Percentiles rank a stretch among this genome's conserved stretches.
Conservation (phyloP, 1,284 basidiomycete species). For the Pseudozyma pruni region DNA sequence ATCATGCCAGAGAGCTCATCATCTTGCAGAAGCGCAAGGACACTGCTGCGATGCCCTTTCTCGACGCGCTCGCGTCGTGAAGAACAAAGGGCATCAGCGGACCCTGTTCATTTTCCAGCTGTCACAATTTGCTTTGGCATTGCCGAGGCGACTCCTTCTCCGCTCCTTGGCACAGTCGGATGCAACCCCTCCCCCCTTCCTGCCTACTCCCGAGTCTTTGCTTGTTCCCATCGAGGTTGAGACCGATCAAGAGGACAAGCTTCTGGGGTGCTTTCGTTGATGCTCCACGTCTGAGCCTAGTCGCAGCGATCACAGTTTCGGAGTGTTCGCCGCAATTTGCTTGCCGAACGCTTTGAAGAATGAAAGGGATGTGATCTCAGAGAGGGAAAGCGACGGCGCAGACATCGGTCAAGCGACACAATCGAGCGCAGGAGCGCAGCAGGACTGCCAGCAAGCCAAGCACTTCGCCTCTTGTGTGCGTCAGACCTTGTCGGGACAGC, state of each 20-base stretch:
- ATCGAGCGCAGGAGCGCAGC: neutral
- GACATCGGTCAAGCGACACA: no score
- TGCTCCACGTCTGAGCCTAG: no score
- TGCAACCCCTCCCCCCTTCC: neutral
- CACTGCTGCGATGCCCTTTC: no score
- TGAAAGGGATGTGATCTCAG: no score
- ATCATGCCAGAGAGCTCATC: no score
- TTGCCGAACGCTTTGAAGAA: no score
- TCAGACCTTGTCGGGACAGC: neutral
- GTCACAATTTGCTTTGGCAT: constrained; percentile 4
- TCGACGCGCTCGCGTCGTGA: constrained; percentile 1
- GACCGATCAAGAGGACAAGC: no score
- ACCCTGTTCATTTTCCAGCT: constrained; percentile 9
- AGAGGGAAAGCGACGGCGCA: no score
- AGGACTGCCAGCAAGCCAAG: neutral
- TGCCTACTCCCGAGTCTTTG: neutral
- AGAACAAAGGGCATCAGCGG: neutral
- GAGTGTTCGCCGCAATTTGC: no score
- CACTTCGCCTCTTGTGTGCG: neutral
- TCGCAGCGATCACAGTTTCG: no score
- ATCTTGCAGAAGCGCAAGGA: neutral
- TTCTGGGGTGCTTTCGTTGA: no score
- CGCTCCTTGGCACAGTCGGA: neutral
- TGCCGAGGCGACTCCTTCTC: constrained; percentile 2
- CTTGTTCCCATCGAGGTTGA: neutral